Evolutionary conservation across 2,329 filamentous ascomycete genomes (phyloP), one percentile per base, ranked within the genome.

Genomic region (Lecanosticta acicola): DNA sequence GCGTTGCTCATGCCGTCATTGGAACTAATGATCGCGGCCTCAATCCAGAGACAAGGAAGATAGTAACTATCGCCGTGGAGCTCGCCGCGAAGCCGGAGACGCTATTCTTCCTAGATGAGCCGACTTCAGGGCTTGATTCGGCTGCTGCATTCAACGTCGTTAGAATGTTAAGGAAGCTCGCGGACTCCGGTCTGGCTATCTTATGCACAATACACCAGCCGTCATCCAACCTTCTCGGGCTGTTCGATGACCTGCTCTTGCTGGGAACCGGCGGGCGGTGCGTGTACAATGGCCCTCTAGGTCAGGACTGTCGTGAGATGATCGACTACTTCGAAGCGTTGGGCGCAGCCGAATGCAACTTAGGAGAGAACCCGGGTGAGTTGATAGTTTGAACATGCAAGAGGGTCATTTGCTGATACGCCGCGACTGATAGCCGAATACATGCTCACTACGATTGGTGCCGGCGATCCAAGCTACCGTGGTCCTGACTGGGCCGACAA

Each of bases 141-240:
- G 24, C 24, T 29, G 24, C 82, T 7, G 83, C 84, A 0, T 82
- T 72, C 59, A 79, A 80, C 49, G 82, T 76, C 0, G 73, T 84
- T 3, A 76, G 80, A 0, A 84, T 85, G 63, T 60, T 85, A 16
- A 71, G 79, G 9, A 84, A 83, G 60, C 70, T 86, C 0, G 81
- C 81, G 3, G 75, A 79, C 39, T 74, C 74, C 1, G 82, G 83
- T 0, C 82, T 85, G 54, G 80, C 82, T 3, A 76, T 85, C 2
- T 66, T 85, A 1, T 79, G 80, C 49, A 85, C 83, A 0, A 85
- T 85, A 32, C 83, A 85, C 54, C 83, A 85, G 61, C 83, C 83
- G 0, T 83, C 79, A 1, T 78, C 80, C 0, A 75, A 80, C 9
- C 67, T 85, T 0, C 85, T 85, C 41, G 73, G 78, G 8, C 72